Conservation (phyloP, 139 green algal genomes). For the Chlorella sp. region DNA sequence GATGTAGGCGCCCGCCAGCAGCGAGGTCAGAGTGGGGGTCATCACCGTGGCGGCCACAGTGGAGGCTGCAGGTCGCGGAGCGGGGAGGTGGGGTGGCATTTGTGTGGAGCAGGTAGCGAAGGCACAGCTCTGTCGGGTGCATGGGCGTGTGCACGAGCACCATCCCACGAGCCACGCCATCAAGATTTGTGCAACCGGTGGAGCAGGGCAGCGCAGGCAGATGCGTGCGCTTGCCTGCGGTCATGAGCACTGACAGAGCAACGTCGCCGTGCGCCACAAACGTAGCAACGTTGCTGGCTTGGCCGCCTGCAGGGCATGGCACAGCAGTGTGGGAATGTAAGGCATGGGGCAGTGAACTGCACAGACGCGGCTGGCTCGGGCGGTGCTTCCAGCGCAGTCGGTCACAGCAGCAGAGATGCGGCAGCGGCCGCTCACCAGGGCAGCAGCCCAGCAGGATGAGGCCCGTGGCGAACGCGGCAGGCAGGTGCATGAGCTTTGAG, state of each 20-base stretch:
- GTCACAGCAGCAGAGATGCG: no score
- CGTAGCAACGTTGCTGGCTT: constrained; percentile 84
- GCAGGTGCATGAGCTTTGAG: constrained; percentile 59
- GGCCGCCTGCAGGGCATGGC: constrained; percentile 68
- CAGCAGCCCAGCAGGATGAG: constrained; percentile 87
- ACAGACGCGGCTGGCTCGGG: no score
- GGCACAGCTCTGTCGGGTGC: no score
- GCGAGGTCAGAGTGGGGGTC: constrained; percentile 83
- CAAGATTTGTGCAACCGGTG: no score
- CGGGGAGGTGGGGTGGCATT: no score
- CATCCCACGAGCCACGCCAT: no score
- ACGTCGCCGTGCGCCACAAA: constrained; percentile 89
- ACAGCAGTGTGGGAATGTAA: background rate
- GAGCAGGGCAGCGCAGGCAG: no score
- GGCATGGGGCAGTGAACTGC: no score
- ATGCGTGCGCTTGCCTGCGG: constrained; percentile 45
- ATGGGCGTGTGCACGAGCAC: no score
- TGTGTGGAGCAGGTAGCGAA: no score
- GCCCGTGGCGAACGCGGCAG: constrained; percentile 64
- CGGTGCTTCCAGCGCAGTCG: no score
- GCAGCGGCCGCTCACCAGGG: constrained; percentile 63
- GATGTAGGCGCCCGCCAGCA: constrained; percentile 79
- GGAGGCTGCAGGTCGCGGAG: constrained; percentile 44
- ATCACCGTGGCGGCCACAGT: constrained; percentile 86
- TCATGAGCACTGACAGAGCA: constrained; percentile 90